phyloP scores from a whole-genome alignment of 805 yeast genomes.

The Kodamaea leandrae region DNA sequence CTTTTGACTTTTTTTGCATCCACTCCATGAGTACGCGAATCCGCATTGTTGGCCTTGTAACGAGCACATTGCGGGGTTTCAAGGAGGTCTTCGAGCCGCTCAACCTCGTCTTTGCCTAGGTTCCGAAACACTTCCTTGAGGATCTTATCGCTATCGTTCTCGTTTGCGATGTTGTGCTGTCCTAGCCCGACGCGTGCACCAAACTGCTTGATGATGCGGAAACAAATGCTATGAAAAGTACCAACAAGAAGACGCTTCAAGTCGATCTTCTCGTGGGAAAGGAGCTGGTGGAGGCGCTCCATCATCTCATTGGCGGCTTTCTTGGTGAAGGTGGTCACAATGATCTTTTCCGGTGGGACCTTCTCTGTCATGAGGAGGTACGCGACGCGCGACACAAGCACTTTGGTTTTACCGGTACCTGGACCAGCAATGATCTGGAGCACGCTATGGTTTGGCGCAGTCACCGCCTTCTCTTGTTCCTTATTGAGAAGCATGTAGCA shows the following conservation, averaged over 20 bases:
- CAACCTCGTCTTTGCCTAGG: conserved; percentile 20
- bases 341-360: conserved; percentile 58
- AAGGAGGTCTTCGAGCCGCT: conserved; percentile 8
- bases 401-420: conserved; percentile 78
- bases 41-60: background rate
- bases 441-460: conserved; percentile 34
- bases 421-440: conserved; percentile 60
- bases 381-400: conserved; percentile 76
- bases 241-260: conserved; percentile 62
- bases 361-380: conserved; percentile 52
- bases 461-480: conserved; percentile 45
- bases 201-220: conserved; percentile 51
- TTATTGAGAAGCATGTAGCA: conserved; percentile 33
- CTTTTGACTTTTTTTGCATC: conserved; percentile 26
- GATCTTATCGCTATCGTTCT: conserved; percentile 53
- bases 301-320: conserved; percentile 88
- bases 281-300: conserved; percentile 51
- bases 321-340: conserved; percentile 91
- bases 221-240: conserved; percentile 86
- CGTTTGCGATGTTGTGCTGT: conserved; percentile 58
- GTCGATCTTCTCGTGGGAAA: conserved; percentile 33
- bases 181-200: conserved; percentile 50
- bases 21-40: conserved; percentile 5
- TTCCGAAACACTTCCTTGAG: conserved; percentile 40
- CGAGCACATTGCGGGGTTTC: conserved; percentile 7